Conservation (phyloP, 2,329 filamentous ascomycete species). For the Paracoccidioides lutzii region DNA sequence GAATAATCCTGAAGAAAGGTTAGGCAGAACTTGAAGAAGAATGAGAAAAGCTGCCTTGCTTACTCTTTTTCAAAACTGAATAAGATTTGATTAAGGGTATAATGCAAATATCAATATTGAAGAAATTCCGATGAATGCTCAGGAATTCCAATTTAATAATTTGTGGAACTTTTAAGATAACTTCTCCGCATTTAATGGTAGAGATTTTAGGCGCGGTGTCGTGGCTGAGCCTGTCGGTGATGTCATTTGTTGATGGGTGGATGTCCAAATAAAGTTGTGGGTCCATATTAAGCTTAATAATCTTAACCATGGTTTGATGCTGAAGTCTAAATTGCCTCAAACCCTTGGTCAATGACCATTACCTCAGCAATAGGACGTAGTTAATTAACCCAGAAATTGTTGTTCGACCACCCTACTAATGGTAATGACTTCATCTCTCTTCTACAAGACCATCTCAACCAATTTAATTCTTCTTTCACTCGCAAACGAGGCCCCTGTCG, state of each 20-base stretch:
- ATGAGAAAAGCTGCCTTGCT: too few relatives aligned
- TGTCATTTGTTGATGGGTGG: not conserved
- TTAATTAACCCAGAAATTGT: too few relatives aligned
- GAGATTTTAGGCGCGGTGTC: not conserved
- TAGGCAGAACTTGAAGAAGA: too few relatives aligned
- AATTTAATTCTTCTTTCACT: slow-evolving; percentile 20
- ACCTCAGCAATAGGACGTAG: too few relatives aligned
- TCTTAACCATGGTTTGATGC: not conserved
- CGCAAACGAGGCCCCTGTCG: slow-evolving; percentile 30
- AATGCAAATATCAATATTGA: too few relatives aligned
- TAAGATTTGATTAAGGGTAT: too few relatives aligned
- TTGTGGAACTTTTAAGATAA: not conserved
- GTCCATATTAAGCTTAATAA: not conserved
- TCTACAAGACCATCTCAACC: not conserved
- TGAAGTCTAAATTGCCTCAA: not conserved
- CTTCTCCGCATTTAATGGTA: not conserved
- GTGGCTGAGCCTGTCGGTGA: not conserved
- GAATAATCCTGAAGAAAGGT: too few relatives aligned
- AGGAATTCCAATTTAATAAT: not conserved
- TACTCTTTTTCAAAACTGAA: too few relatives aligned
- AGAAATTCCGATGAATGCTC: too few relatives aligned
- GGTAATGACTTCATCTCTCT: not conserved
- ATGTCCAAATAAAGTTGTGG: slow-evolving; percentile 1
- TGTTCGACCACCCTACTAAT: too few relatives aligned
- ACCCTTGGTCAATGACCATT: too few relatives aligned